phyloP scores from a whole-genome alignment of 495 filamentous ascomycete genomes.

The Aspergillus panamensis region DNA sequence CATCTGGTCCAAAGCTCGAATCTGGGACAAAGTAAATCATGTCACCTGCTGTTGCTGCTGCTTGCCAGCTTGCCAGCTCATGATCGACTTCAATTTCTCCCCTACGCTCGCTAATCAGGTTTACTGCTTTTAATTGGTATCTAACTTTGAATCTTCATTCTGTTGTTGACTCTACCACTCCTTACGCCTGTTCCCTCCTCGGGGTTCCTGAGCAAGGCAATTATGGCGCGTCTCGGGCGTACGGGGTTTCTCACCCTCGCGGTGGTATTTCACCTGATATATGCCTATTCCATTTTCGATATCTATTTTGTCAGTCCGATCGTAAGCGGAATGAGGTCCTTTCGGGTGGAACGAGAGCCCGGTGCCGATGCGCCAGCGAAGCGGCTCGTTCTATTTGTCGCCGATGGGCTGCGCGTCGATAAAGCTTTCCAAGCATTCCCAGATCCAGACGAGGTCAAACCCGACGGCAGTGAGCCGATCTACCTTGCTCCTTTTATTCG shows the following conservation, averaged over 20 bases:
- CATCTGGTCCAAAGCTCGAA: constrained; percentile 8
- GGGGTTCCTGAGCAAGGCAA: constrained; percentile 17
- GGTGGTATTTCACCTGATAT: constrained; percentile 89
- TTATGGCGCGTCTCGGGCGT: constrained; percentile 78
- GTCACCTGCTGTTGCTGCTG: constrained; percentile 13
- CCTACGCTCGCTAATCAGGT: constrained; percentile 5
- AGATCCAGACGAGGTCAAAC: constrained; percentile 65
- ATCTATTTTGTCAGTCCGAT: constrained; percentile 99
- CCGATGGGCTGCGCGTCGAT: constrained; percentile 96
- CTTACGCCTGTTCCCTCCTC: constrained; percentile 19
- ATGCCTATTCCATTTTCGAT: constrained; percentile 96
- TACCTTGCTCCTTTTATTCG: constrained; percentile 92
- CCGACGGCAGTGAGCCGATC: constrained; percentile 52
- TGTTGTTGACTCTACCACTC: not conserved
- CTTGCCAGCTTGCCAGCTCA: constrained; percentile 13
- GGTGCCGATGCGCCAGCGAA: constrained; percentile 73
- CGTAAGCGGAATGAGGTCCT: constrained; percentile 89
- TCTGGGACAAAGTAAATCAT: not conserved
- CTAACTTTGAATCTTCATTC: not conserved
- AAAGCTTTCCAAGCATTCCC: constrained; percentile 95
- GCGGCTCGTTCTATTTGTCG: constrained; percentile 90
- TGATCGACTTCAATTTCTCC: constrained; percentile 10
- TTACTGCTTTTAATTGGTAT: not conserved
- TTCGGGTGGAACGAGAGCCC: constrained; percentile 60
- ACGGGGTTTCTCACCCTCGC: constrained; percentile 88